Evolutionary conservation across 2,329 filamentous ascomycete species (phyloP).

Genomic region (Colletotrichum karsti): DNA sequence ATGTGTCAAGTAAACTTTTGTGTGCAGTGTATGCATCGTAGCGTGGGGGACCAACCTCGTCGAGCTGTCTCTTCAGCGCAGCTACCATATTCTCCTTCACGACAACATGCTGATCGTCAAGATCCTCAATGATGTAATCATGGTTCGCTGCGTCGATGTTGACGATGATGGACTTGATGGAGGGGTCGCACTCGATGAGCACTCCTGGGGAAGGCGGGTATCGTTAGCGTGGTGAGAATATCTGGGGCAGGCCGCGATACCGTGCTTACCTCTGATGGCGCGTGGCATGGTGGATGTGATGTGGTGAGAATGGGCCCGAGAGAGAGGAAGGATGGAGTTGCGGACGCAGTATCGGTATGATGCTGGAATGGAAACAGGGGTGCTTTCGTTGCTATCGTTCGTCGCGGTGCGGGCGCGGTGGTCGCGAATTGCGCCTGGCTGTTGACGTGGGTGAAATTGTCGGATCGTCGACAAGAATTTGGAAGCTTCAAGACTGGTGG

Average conservation of each 20-base stretch:
- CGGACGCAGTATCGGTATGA: not conserved
- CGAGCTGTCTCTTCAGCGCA: conserved; percentile 72
- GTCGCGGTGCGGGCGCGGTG: not conserved
- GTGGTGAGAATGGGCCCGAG: no score
- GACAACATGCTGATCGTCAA: conserved; percentile 79
- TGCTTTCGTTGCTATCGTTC: not conserved
- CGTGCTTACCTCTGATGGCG: conserved; percentile 59
- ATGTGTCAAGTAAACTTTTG: not conserved
- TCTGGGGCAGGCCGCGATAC: conserved; percentile 3
- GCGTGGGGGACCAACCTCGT: conserved; percentile 62
- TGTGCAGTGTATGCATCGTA: not conserved
- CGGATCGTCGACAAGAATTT: conserved; percentile 8
- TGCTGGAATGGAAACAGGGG: not conserved
- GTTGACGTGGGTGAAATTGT: not conserved
- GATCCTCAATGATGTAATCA: conserved; percentile 81
- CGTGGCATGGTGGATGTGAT: conserved; percentile 56
- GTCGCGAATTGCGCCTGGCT: not conserved
- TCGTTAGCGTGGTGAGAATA: conserved; percentile 15
- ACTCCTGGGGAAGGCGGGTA: conserved; percentile 59
- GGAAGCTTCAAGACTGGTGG: conserved; percentile 3
- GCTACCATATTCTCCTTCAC: conserved; percentile 79
- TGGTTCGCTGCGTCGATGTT: conserved; percentile 77
- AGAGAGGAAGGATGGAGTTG: not conserved
- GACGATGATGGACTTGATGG: conserved; percentile 85
- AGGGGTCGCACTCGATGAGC: conserved; percentile 84